Conservation (phyloP, 2,329 filamentous ascomycete species). For the Colletotrichum liaoningense region DNA sequence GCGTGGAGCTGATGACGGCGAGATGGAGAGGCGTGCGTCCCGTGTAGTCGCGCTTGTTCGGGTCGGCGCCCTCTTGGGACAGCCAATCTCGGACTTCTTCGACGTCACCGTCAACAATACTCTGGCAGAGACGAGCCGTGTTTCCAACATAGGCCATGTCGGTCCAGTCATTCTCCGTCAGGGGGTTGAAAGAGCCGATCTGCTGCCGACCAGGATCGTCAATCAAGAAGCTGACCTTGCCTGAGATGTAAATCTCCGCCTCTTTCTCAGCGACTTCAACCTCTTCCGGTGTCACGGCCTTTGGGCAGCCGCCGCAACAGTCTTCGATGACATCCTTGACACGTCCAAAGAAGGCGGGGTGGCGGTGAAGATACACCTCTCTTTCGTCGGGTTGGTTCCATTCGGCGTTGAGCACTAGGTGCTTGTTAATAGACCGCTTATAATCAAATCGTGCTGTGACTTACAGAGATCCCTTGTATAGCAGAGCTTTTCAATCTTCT, state of each 20-base stretch:
- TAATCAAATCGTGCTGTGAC: conserved; percentile 25
- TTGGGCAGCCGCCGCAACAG: conserved; percentile 84
- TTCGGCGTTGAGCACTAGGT: conserved; percentile 77
- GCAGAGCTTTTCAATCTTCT: conserved; percentile 83
- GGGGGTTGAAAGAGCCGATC: conserved; percentile 79
- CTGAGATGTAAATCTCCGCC: conserved; percentile 80
- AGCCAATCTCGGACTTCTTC: conserved; percentile 79
- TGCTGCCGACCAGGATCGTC: conserved; percentile 85
- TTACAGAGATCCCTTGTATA: conserved; percentile 80
- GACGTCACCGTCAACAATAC: conserved; percentile 80
- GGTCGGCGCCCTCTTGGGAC: conserved; percentile 73
- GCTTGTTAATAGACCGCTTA: neutral
- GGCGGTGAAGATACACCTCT: conserved; percentile 82
- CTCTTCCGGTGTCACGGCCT: conserved; percentile 77
- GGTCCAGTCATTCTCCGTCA: conserved; percentile 87
- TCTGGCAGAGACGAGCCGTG: conserved; percentile 80
- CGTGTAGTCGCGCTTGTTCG: conserved; percentile 81
- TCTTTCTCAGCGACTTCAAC: conserved; percentile 78
- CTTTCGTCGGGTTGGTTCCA: conserved; percentile 85
- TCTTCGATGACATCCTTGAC: conserved; percentile 81
- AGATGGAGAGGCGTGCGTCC: conserved; percentile 84
- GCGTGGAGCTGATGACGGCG: conserved; percentile 75
- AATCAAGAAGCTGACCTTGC: conserved; percentile 78
- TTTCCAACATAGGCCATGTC: conserved; percentile 92
- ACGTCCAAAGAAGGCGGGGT: conserved; percentile 86